phyloP scores from a whole-genome alignment of 106 monocot species.

The Cymbidium sinense region DNA sequence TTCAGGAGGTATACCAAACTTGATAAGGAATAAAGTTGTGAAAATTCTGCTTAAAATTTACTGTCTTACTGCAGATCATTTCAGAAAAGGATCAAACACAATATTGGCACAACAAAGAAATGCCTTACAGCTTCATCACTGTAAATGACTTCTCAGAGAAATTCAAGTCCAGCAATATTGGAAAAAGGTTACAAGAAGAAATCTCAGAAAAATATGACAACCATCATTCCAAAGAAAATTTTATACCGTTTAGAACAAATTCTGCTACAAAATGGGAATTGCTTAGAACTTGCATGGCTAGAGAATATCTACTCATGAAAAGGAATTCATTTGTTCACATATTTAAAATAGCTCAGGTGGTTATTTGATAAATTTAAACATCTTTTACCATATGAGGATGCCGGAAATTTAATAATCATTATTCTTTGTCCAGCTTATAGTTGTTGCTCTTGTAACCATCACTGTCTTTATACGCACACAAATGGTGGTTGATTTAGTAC shows the following conservation, averaged over 20 bases:
- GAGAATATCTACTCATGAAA: constrained; percentile 18
- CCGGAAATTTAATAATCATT: too few relatives aligned
- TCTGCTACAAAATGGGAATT: constrained; percentile 17
- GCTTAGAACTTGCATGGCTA: constrained; percentile 15
- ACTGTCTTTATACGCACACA: constrained; percentile 13
- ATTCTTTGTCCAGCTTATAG: neutral
- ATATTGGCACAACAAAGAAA: constrained; percentile 13
- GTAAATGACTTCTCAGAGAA: neutral
- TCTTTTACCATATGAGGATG: neutral
- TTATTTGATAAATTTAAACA: neutral
- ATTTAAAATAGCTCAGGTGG: constrained; percentile 10
- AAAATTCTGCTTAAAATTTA: neutral
- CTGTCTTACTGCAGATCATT: neutral
- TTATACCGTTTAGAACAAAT: neutral
- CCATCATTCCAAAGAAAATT: neutral
- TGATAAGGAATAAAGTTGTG: neutral
- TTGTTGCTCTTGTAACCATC: neutral
- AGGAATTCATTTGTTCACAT: constrained; percentile 11
- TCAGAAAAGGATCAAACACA: constrained; percentile 20
- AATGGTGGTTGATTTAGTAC: constrained; percentile 7
- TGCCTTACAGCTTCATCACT: constrained; percentile 8
- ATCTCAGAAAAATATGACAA: too few relatives aligned
- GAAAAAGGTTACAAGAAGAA: too few relatives aligned
- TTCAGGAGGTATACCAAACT: constrained; percentile 13
- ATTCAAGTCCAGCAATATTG: constrained; percentile 6